A percentile compares a stretch with the other conserved stretches of the same genome.
Conservation (phyloP, 768 basidiomycete genomes). For the Podaxis mareebaensis region DNA sequence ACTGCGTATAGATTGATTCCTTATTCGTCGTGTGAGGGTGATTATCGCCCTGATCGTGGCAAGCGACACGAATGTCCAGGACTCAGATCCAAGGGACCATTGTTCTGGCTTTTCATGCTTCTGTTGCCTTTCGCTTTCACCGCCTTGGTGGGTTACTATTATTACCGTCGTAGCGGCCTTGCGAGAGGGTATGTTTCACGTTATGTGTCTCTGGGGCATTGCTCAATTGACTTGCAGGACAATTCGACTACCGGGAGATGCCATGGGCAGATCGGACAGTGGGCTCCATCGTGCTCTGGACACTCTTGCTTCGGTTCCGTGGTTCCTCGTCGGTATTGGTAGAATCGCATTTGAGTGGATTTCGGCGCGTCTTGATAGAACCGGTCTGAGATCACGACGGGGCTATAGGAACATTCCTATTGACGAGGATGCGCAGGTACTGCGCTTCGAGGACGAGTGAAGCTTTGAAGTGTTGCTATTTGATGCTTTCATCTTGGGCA, state of each 20-base stretch:
- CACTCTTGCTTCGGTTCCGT: conserved; percentile 86
- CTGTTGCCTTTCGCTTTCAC: conserved; percentile 78
- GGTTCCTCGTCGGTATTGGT: conserved; percentile 80
- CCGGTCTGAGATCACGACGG: conserved; percentile 47
- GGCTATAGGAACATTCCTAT: conserved; percentile 80
- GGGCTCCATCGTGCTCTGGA: conserved; percentile 37
- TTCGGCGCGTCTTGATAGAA: conserved; percentile 44
- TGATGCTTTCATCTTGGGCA: background rate
- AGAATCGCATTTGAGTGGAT: conserved; percentile 75
- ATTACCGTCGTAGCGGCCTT: conserved; percentile 71
- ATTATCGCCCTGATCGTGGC: conserved; percentile 78
- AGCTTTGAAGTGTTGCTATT: too few relatives aligned
- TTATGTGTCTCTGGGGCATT: background rate
- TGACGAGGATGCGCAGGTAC: conserved; percentile 87
- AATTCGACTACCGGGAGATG: conserved; percentile 71
- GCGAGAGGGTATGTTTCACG: conserved; percentile 65
- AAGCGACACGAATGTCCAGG: conserved; percentile 78
- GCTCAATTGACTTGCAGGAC: conserved; percentile 42
- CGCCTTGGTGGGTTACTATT: conserved; percentile 77
- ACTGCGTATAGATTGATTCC: conserved; percentile 91
- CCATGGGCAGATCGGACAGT: background rate
- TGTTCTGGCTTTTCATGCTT: conserved; percentile 86
- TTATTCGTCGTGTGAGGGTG: conserved; percentile 85
- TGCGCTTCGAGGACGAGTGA: conserved; percentile 81
- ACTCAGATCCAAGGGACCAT: conserved; percentile 62